Conservation (phyloP, 129 eudicot species). For the Calendula officinalis region DNA sequence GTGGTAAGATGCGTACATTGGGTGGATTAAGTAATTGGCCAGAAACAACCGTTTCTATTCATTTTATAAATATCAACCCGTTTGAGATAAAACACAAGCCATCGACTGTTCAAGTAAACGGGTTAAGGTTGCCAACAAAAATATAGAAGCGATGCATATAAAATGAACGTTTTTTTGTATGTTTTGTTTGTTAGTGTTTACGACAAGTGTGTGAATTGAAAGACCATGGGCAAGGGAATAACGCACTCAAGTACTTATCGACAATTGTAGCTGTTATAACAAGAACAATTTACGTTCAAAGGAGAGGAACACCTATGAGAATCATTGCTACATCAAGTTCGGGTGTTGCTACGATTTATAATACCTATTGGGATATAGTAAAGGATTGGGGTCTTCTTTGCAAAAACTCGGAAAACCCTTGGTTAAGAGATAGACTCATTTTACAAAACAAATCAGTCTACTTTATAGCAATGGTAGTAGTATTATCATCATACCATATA, state of each 20-base stretch:
- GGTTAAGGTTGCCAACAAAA: neutral
- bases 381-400: constrained; percentile 46
- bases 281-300: constrained; percentile 36
- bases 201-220: constrained; percentile 30
- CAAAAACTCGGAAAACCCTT: constrained; percentile 34
- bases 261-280: constrained; percentile 42
- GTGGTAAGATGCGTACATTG: too few relatives aligned
- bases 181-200: constrained; percentile 28
- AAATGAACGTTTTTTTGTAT: neutral
- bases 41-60: too few relatives aligned
- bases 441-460: constrained; percentile 31
- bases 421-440: constrained; percentile 45
- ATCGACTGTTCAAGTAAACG: neutral
- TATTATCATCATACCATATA: neutral
- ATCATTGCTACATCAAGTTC: constrained; percentile 36
- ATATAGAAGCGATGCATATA: neutral
- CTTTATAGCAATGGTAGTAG: constrained; percentile 39
- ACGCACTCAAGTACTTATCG: constrained; percentile 43
- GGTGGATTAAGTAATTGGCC: too few relatives aligned
- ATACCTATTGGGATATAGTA: constrained; percentile 38
- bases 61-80: neutral
- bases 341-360: constrained; percentile 29
- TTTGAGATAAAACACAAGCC: neutral
- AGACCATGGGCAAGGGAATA: constrained; percentile 29
- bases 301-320: constrained; percentile 26